These are phyloP conservation scores for Chaetomium olivaceum DNA, from an alignment of 2,329 filamentous ascomycete genomes.

Conservation along the genomic window DNA sequence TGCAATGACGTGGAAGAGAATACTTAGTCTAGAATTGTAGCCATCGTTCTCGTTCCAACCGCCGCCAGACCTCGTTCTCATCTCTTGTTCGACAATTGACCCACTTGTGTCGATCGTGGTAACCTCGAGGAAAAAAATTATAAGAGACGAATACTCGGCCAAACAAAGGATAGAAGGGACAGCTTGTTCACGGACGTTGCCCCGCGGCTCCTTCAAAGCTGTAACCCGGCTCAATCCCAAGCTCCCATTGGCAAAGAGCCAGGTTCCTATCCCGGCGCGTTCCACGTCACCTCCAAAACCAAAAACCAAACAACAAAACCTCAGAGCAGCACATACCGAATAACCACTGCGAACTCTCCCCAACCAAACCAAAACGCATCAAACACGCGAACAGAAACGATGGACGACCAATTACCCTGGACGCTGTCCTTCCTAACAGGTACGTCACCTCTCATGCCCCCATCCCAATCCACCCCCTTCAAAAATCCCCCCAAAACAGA, in stretches of 20 bases:
- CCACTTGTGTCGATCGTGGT: neutral
- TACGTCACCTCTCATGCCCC: conserved; percentile 3
- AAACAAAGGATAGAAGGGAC: neutral
- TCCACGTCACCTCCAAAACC: conserved; percentile 10
- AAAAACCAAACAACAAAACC: conserved; percentile 11
- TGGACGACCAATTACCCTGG: conserved; percentile 26
- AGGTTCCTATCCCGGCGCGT: neutral
- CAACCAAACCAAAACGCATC: neutral
- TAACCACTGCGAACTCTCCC: neutral
- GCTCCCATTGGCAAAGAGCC: neutral
- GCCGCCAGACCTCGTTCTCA: neutral
- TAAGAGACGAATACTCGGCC: neutral
- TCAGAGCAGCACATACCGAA: neutral
- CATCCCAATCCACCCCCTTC: neutral
- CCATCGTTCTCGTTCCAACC: neutral
- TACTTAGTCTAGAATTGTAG: neutral
- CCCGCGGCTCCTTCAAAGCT: neutral
- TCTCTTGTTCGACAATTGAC: neutral
- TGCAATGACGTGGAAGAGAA: neutral
- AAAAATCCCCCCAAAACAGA: neutral
- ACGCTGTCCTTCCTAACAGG: conserved; percentile 19
- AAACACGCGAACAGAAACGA: neutral
- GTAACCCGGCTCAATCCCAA: neutral
- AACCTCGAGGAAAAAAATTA: neutral
- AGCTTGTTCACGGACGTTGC: neutral